phyloP scores from a whole-genome alignment of 169 alveolate species.

The Plasmodium vivax region DNA sequence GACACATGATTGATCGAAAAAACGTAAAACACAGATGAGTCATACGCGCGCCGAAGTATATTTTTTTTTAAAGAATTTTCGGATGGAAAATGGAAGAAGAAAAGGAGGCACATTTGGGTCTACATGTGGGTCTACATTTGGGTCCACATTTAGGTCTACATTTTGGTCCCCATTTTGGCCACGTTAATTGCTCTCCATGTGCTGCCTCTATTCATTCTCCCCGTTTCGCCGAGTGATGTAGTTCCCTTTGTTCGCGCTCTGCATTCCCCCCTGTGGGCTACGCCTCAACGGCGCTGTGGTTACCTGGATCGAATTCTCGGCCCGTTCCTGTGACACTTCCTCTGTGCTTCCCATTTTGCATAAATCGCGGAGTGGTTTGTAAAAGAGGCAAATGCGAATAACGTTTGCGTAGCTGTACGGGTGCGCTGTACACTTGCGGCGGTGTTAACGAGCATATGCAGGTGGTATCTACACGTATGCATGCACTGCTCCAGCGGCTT shows the following conservation, averaged over 20 bases:
- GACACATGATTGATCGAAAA: background rate
- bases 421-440: background rate
- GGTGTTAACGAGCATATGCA: background rate
- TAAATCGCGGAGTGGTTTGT: background rate
- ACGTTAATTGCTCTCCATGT: background rate
- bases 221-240: background rate
- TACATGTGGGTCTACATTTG: no score
- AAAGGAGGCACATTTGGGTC: background rate
- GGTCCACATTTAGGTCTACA: background rate
- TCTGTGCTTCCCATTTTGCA: conserved; percentile 68
- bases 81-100: background rate
- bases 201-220: background rate
- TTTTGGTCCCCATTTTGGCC: background rate
- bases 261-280: background rate
- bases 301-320: conserved; percentile 75
- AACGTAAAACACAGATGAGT: background rate
- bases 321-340: conserved; percentile 68
- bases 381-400: background rate
- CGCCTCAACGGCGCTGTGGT: background rate
- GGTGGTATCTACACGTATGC: background rate
- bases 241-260: background rate
- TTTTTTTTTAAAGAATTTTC: no score
- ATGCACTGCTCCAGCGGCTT: background rate
- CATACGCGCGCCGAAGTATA: background rate
- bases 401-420: background rate